Evolutionary conservation across 2,329 filamentous ascomycete species (phyloP).

Genomic region (Xylaria digitata): DNA sequence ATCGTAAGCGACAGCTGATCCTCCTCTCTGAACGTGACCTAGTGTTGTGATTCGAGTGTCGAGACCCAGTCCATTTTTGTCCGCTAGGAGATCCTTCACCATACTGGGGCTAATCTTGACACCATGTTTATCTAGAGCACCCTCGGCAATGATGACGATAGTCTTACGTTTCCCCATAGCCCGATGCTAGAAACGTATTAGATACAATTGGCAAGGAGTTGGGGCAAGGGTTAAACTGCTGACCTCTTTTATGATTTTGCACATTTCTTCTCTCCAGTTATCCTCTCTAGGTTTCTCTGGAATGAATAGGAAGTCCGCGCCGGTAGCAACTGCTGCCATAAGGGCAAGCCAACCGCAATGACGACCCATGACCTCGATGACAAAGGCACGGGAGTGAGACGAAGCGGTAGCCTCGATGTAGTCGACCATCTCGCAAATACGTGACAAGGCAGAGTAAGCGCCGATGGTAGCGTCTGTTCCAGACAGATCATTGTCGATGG

Average conservation of each 20-base stretch:
- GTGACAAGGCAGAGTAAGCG: slow-evolving; percentile 90
- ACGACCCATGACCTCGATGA: slow-evolving; percentile 97
- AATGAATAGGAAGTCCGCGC: slow-evolving; percentile 96
- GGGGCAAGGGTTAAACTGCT: slow-evolving; percentile 38
- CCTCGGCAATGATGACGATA: slow-evolving; percentile 97
- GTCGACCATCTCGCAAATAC: slow-evolving; percentile 96
- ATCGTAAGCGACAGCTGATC: slow-evolving; percentile 92
- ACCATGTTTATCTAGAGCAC: slow-evolving; percentile 85
- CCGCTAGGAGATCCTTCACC: slow-evolving; percentile 89
- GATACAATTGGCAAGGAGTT: neutral
- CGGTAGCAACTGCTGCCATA: slow-evolving; percentile 94
- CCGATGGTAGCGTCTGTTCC: slow-evolving; percentile 98
- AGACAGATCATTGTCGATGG: slow-evolving; percentile 98
- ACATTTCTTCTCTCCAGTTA: slow-evolving; percentile 93
- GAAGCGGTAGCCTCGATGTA: slow-evolving; percentile 95
- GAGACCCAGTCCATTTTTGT: slow-evolving; percentile 78
- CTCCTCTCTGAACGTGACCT: slow-evolving; percentile 97
- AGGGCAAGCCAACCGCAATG: slow-evolving; percentile 98
- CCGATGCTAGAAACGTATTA: slow-evolving; percentile 72
- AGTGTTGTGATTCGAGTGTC: slow-evolving; percentile 96
- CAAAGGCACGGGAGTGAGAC: slow-evolving; percentile 95
- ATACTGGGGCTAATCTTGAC: slow-evolving; percentile 83
- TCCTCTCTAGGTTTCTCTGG: slow-evolving; percentile 90
- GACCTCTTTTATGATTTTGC: slow-evolving; percentile 77
- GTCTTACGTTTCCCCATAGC: slow-evolving; percentile 93